Base-by-base conservation (phyloP, 352 stramenopile genomes). In the Globisporangium uncinulatum region DNA sequence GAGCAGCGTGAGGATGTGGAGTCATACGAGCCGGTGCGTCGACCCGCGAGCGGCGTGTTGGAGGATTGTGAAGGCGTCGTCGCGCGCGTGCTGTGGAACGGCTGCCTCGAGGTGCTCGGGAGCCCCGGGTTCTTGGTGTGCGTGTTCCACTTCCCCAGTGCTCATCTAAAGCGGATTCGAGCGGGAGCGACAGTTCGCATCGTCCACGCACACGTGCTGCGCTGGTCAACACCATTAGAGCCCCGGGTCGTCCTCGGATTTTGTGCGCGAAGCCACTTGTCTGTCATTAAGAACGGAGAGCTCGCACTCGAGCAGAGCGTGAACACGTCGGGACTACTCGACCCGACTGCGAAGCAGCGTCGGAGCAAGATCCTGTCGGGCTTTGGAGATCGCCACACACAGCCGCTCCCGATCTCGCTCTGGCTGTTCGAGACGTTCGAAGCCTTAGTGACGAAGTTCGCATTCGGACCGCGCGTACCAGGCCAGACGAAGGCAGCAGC, bases 71-170 rank as follows among this genome's bases (percentile, higher is more conserved):
- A 74, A 67, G 72, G 72, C 14, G 57, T 59, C 51, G 65, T 78
- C 6, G 48, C 24, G 47, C 59, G 60, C 24, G 43, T 78, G 24
- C 21, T 76, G 11, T 81, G 69, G 69, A 67, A 81, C 54, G 72
- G 74, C 20, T 81, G 72, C 34, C 62, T 81, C 50, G 69, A 81
- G 44, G 32, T 81, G 7, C 21, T 61, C 5, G 60, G 67, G 4
- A 48, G 49, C 44, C 52, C 24, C 20, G 54, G 51, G 20, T 59
- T 74, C 15, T 54, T 75, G 24, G 43, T 82, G 42, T 79, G 70
- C 34, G 32, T 77, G 4, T 77, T 77, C 45, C 67, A 68, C 54
- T 76, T 74, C 43, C 67, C 70, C 14, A 63, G 63, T 24, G 58
- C 59, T 8, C 39, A 77, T 45, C 54, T 77, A 34, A 29, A 59